A percentile compares a stretch with the other conserved stretches of the same genome.
Evolutionary conservation across 495 filamentous ascomycete genomes (phyloP).

Genomic region (Trichoderma virens): DNA sequence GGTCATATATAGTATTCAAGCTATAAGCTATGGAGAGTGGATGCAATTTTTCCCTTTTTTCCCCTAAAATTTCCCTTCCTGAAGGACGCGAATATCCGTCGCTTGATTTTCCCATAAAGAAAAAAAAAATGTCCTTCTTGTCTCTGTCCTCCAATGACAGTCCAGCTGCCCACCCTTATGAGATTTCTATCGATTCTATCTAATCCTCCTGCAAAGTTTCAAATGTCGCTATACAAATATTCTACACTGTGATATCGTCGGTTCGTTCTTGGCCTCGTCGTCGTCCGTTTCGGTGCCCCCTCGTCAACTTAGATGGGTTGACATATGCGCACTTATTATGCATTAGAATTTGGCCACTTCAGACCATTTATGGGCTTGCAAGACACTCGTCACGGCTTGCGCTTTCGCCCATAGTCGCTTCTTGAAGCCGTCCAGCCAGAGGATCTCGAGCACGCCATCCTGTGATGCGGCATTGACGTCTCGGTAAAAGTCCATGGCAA

Average conservation of each 20-base stretch:
- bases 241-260: not conserved
- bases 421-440: slow-evolving; percentile 35
- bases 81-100: not conserved
- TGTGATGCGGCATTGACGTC: slow-evolving; percentile 14
- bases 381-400: slow-evolving; percentile 16
- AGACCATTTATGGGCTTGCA: slow-evolving; percentile 11
- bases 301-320: not conserved
- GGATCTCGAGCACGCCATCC: slow-evolving; percentile 29
- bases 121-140: not conserved
- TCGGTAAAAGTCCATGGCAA: slow-evolving; percentile 27
- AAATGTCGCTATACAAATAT: slow-evolving; percentile 1
- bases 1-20: not conserved
- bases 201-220: not conserved
- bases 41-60: not conserved
- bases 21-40: not conserved
- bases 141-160: not conserved
- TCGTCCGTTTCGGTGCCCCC: not conserved
- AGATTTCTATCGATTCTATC: not conserved
- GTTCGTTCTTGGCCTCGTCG: not conserved
- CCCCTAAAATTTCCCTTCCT: not conserved
- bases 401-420: slow-evolving; percentile 20
- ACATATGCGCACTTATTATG: not conserved
- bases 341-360: slow-evolving; percentile 13
- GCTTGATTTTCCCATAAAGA: not conserved
- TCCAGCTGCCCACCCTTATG: not conserved